Evolutionary conservation across 75 land plant genomes (phyloP).

Genomic region (Cryptomeria japonica): DNA sequence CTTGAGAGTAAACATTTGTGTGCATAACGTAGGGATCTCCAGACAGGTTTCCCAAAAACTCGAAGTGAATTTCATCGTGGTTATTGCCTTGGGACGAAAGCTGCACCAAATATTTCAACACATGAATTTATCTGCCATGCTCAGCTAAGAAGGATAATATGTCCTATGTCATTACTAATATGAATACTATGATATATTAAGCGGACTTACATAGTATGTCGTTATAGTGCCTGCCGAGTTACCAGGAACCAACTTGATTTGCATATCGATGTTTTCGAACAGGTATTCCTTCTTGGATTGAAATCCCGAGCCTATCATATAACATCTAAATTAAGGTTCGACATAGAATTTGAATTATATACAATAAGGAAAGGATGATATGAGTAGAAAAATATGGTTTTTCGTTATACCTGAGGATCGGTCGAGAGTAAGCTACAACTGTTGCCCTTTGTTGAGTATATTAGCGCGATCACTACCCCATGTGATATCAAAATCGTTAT

Average conservation of each 20-base stretch:
- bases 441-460: not conserved
- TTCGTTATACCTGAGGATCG: not conserved
- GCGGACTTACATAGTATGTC: conserved; percentile 13
- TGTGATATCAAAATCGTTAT: not conserved
- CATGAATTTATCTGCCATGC: no score
- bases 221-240: conserved; percentile 16
- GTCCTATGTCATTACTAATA: no score
- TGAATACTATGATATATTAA: no score
- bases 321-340: not conserved
- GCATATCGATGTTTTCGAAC: conserved; percentile 5
- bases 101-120: not conserved
- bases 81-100: not conserved
- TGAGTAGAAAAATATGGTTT: no score
- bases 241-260: conserved; percentile 12
- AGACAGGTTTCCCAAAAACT: not conserved
- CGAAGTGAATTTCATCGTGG: not conserved
- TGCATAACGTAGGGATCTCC: not conserved
- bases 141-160: no score
- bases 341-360: not conserved
- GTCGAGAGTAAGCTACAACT: not conserved
- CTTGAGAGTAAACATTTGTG: not conserved
- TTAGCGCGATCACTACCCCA: not conserved
- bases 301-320: not conserved
- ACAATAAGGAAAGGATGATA: no score
- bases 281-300: conserved; percentile 9